Evolutionary conservation across 768 basidiomycete genomes (phyloP).

Genomic region (Kwoniella botswanensis): DNA sequence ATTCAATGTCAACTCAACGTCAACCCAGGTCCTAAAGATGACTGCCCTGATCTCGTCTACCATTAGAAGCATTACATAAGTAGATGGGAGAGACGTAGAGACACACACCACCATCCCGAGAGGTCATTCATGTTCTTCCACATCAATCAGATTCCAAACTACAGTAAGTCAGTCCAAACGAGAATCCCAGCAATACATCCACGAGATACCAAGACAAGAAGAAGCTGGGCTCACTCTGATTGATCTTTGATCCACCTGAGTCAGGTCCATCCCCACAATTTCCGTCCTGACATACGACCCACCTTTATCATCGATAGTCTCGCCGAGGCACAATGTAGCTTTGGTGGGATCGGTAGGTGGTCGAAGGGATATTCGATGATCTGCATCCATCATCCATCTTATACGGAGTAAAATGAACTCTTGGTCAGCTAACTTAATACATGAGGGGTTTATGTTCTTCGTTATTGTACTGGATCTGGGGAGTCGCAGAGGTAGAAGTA

Average conservation of each 20-base stretch:
- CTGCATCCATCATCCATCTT: not conserved
- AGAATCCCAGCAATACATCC: not conserved
- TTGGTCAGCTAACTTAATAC: not conserved
- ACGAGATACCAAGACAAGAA: not conserved
- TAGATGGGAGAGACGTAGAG: too few relatives aligned
- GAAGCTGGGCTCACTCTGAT: not conserved
- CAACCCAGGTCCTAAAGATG: too few relatives aligned
- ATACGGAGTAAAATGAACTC: not conserved
- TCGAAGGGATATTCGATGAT: not conserved
- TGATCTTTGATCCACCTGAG: not conserved
- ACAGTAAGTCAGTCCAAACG: not conserved
- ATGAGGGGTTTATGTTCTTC: too few relatives aligned
- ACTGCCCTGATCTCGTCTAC: too few relatives aligned
- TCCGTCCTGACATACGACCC: not conserved
- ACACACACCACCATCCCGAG: too few relatives aligned
- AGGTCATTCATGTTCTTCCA: too few relatives aligned
- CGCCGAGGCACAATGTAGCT: not conserved
- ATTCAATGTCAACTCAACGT: too few relatives aligned
- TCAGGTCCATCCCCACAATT: conserved; percentile 1
- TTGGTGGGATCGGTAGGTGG: not conserved
- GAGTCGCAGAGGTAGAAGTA: not conserved
- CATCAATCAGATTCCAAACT: conserved; percentile 6
- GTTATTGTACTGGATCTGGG: too few relatives aligned
- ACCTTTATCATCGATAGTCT: not conserved
- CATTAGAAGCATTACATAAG: too few relatives aligned